Evolutionary conservation across 2,329 filamentous ascomycete genomes (phyloP).

Genomic region (Microdochium nivale): DNA sequence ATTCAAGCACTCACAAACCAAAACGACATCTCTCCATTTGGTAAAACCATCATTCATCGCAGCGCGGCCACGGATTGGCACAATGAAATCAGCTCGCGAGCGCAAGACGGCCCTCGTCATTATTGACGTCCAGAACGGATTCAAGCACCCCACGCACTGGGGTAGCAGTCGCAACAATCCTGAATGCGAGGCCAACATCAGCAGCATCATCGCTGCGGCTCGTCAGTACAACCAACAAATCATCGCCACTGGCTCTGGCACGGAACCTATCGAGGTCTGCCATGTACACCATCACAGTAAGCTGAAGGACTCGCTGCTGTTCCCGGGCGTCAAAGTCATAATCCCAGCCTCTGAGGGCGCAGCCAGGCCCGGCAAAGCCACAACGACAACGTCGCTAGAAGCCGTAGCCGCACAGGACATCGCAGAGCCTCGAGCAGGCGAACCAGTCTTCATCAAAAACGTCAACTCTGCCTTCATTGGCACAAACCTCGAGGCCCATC

Average conservation of each 20-base stretch:
- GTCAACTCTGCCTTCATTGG: conserved; percentile 38
- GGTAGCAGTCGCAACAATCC: too few species aligned
- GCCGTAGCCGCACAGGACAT: conserved; percentile 18
- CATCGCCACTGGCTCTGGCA: conserved; percentile 3
- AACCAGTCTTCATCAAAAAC: conserved; percentile 30
- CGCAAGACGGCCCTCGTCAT: too few species aligned
- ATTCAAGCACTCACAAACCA: too few species aligned
- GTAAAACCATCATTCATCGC: too few species aligned
- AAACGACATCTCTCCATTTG: too few species aligned
- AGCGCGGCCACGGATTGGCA: too few species aligned
- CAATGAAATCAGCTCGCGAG: too few species aligned
- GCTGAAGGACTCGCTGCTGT: conserved; percentile 22
- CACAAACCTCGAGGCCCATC: conserved; percentile 27
- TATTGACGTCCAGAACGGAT: too few species aligned
- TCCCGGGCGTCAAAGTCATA: conserved; percentile 18
- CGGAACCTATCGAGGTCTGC: conserved; percentile 22
- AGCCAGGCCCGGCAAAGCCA: not conserved
- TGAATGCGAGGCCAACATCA: too few species aligned
- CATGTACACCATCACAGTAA: conserved; percentile 36
- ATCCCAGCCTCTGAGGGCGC: not conserved
- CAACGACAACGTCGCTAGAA: conserved; percentile 10
- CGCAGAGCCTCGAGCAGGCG: conserved; percentile 18
- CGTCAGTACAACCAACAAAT: conserved; percentile 9
- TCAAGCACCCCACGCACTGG: too few species aligned
- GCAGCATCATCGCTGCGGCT: too few species aligned